These are phyloP conservation scores for Blastocystis sp. DNA, from an alignment of 352 stramenopile genomes.

Conservation along the genomic window DNA sequence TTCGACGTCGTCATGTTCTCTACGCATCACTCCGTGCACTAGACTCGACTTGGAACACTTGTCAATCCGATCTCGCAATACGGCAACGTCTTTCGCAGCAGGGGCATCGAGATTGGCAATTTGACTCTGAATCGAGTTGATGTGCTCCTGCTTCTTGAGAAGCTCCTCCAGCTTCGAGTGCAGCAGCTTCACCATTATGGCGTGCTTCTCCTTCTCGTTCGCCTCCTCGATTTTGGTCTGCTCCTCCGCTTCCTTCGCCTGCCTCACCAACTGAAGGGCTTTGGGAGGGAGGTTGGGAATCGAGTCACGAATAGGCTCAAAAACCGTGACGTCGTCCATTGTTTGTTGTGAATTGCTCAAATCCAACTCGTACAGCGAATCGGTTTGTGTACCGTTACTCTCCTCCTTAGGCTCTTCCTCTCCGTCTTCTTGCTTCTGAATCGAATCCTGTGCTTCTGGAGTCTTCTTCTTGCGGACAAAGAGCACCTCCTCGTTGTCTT, in stretches of 20 bases:
- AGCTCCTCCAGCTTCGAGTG: constrained; percentile 12
- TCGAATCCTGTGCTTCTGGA: neutral
- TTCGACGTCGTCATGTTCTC: neutral
- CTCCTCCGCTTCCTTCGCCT: too few species aligned
- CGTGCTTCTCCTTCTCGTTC: neutral
- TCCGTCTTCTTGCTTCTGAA: neutral
- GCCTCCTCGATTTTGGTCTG: constrained; percentile 8
- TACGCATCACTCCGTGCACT: neutral
- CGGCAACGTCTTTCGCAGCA: constrained; percentile 21
- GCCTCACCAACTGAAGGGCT: too few species aligned
- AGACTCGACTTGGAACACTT: neutral
- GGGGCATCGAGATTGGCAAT: constrained; percentile 37
- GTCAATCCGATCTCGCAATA: constrained; percentile 30
- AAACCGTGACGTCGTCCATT: too few species aligned
- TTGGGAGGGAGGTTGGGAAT: too few species aligned
- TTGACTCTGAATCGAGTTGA: constrained; percentile 32
- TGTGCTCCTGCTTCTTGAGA: constrained; percentile 10
- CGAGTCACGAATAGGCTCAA: too few species aligned
- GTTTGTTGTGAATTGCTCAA: too few species aligned
- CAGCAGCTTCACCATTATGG: neutral
- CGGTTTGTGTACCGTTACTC: too few species aligned
- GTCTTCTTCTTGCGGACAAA: neutral
- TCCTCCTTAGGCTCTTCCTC: too few species aligned
- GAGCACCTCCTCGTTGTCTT: neutral
- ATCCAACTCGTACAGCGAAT: too few species aligned